Base-by-base conservation (phyloP, 2,329 filamentous ascomycete genomes). In the Penicillium capsulatum region DNA sequence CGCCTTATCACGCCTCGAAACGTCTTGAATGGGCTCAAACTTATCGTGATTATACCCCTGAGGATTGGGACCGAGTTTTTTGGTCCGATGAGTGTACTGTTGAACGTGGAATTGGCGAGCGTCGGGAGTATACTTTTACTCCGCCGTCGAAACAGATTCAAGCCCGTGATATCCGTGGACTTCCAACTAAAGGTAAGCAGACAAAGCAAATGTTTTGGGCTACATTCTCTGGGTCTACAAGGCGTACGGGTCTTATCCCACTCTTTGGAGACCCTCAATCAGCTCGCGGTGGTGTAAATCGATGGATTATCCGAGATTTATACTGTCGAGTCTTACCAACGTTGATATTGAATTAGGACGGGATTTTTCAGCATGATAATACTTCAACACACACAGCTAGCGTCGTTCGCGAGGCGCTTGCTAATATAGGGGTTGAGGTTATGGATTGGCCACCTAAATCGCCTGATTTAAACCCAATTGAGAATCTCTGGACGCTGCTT, bases 281-380 rank as follows among this genome's bases (percentile, higher is more conserved):
- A 24, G 22, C 22, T 24, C 22, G 22, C 11, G 22, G 22, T 24
- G 22, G 22, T 24, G 22, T 24, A 24, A 24, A 24, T 24, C 22
- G 22, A 24, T 24, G 22, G 22, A 11, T 24, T 24, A 24, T 24
- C 22, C 22, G 22, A 24, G 22, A 34, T 3, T 15, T 26, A 13
- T 34, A 34, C 14, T 8, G 11, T 3, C 19, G 16, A 8, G 43
- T 51, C 26, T 17, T 52, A 19, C 47, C 34, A 27, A 39, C 36
- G 5, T 42, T 51, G 4, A 4, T 47, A 9, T 1, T 9, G 1
- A 26, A 39, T 38, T 5, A 36, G 8, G 22, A 38, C 37, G 15
- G 14, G 3, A 51, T 49, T n/a, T 54, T 49, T 34, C 32, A 47
- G 16, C 32, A 54, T 17, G 36, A 53, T 44, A 44, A 47, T 40